Evolutionary conservation across 2,329 filamentous ascomycete genomes (phyloP).

Genomic region (Apiospora saccharicola): DNA sequence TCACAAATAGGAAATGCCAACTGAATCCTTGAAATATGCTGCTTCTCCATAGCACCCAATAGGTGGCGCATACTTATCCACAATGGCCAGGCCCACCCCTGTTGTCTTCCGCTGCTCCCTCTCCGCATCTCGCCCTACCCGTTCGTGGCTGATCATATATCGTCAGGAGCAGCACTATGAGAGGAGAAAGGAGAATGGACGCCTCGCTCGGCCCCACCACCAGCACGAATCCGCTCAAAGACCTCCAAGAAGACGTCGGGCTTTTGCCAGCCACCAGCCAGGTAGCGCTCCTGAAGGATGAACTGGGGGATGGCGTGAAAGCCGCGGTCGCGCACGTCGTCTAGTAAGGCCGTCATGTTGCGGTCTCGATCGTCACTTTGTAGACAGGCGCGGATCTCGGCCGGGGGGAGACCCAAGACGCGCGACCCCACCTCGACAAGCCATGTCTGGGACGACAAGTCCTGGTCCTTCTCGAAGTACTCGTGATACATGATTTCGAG

Average conservation of each 20-base stretch:
- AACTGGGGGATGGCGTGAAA: slow-evolving; percentile 78
- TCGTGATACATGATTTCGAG: slow-evolving; percentile 51
- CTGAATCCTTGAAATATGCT: not conserved
- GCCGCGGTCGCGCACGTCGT: slow-evolving; percentile 34
- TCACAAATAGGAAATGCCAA: not conserved
- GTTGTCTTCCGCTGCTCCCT: not conserved
- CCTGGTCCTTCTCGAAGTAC: slow-evolving; percentile 50
- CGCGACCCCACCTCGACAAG: slow-evolving; percentile 43
- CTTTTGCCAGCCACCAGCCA: slow-evolving; percentile 76
- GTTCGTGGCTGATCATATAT: not conserved
- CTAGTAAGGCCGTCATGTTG: slow-evolving; percentile 37
- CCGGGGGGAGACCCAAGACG: slow-evolving; percentile 26
- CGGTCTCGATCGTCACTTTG: slow-evolving; percentile 45
- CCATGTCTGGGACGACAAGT: slow-evolving; percentile 51
- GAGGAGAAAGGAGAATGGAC: not conserved
- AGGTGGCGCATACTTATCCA: not conserved
- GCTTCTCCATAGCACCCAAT: not conserved
- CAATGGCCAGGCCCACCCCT: not conserved
- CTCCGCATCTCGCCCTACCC: not conserved
- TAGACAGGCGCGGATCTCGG: slow-evolving; percentile 41
- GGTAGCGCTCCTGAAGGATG: slow-evolving; percentile 71
- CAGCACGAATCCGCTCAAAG: slow-evolving; percentile 63
- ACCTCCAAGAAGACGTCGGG: slow-evolving; percentile 69
- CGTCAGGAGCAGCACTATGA: not conserved
- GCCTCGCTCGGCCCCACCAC: slow-evolving; percentile 24